Percentiles rank a stretch among this genome's conserved stretches.
phyloP scores from a whole-genome alignment of 768 basidiomycete species.

The Chalciporus piperatus region DNA sequence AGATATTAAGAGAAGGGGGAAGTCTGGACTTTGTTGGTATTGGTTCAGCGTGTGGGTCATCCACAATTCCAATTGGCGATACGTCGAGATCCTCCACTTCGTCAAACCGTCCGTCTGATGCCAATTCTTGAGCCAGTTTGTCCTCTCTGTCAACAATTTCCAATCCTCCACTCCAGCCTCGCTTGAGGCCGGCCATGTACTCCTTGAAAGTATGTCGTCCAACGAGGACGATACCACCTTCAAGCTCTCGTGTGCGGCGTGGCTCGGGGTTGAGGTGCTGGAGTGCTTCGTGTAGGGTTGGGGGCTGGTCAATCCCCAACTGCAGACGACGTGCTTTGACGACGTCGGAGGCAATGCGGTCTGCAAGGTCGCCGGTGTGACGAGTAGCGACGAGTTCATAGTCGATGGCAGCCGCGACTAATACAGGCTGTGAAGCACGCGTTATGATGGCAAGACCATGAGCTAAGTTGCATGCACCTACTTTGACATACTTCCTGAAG shows the following conservation, averaged over 20 bases:
- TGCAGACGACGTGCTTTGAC: conserved; percentile 65
- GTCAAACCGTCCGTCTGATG: conserved; percentile 76
- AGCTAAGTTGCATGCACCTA: conserved; percentile 38
- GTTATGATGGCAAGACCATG: conserved; percentile 1
- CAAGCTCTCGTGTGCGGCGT: conserved; percentile 55
- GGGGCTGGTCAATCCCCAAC: conserved; percentile 58
- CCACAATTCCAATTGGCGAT: conserved; percentile 21
- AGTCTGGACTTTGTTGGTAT: conserved; percentile 42
- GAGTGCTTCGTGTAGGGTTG: conserved; percentile 41
- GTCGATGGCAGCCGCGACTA: conserved; percentile 93
- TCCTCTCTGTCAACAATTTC: conserved; percentile 72
- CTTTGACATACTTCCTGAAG: conserved; percentile 98
- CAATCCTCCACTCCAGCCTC: conserved; percentile 79
- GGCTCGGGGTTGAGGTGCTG: conserved; percentile 52
- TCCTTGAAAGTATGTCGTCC: conserved; percentile 94
- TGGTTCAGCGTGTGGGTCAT: conserved; percentile 35
- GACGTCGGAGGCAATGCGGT: conserved; percentile 69
- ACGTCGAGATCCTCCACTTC: conserved; percentile 45
- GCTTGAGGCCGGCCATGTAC: conserved; percentile 82
- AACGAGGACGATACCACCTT: conserved; percentile 83
- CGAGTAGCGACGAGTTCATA: conserved; percentile 81
- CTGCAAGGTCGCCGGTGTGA: conserved; percentile 82
- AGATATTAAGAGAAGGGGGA: conserved; percentile 30
- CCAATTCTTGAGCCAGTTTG: conserved; percentile 59
- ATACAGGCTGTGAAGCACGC: conserved; percentile 63